These are phyloP conservation scores for Rutstroemia sp. DNA, from an alignment of 2,329 filamentous ascomycete genomes.

Conservation along the genomic window DNA sequence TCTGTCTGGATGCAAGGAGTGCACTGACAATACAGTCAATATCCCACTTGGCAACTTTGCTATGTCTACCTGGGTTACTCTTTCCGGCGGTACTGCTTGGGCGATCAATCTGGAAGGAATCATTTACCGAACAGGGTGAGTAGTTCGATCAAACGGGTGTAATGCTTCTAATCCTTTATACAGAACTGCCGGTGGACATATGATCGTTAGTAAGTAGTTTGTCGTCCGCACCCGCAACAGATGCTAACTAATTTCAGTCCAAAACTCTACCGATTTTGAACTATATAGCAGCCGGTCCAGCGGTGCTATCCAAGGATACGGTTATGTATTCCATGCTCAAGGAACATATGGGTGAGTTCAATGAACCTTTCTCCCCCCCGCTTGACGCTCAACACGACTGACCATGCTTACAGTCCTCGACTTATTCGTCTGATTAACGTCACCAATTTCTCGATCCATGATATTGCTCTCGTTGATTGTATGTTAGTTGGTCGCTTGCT, in stretches of 20 bases:
- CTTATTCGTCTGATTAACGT: slow-evolving; percentile 15
- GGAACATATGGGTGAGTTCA: slow-evolving; percentile 1
- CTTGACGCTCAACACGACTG: neutral
- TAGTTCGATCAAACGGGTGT: too few relatives aligned
- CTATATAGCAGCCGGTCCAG: slow-evolving; percentile 43
- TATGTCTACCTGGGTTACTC: slow-evolving; percentile 41
- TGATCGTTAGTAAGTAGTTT: slow-evolving; percentile 35
- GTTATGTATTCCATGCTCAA: slow-evolving; percentile 38
- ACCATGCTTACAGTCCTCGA: slow-evolving; percentile 10
- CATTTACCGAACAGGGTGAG: slow-evolving; percentile 40
- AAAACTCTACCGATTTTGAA: slow-evolving; percentile 44
- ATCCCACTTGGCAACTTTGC: slow-evolving; percentile 26
- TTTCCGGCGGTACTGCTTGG: slow-evolving; percentile 40
- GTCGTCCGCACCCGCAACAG: too few relatives aligned
- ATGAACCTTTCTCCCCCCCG: too few relatives aligned
- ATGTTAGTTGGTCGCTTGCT: neutral
- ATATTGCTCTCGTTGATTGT: slow-evolving; percentile 19
- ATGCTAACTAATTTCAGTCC: slow-evolving; percentile 21
- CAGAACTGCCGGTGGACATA: slow-evolving; percentile 38
- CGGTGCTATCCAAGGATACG: slow-evolving; percentile 45
- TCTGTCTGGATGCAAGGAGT: neutral
- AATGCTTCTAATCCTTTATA: too few relatives aligned
- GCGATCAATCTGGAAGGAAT: slow-evolving; percentile 45
- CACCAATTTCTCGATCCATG: slow-evolving; percentile 15
- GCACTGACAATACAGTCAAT: neutral